Percentiles rank a stretch among this genome's conserved stretches.
Conservation (phyloP, 495 filamentous ascomycete species). For the Glutinoglossum americanum region DNA sequence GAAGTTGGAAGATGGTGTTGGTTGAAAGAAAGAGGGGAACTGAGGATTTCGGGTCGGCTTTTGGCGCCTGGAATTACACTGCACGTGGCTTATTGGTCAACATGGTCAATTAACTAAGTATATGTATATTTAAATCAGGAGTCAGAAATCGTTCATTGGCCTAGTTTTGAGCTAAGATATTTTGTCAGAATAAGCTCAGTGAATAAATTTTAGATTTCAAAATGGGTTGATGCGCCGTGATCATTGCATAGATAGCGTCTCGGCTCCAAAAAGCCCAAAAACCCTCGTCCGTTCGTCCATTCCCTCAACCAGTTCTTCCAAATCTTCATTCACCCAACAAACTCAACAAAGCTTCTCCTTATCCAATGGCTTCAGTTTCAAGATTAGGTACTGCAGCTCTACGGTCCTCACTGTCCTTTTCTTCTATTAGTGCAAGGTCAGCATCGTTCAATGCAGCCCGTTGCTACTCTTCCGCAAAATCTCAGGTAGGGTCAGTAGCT, state of each 20-base stretch:
- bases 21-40: background rate
- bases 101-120: no score
- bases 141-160: no score
- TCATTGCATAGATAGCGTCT: background rate
- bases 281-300: background rate
- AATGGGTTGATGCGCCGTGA: background rate
- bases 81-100: background rate
- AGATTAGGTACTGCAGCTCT: conserved; percentile 55
- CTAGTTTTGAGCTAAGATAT: no score
- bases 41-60: background rate
- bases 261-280: background rate
- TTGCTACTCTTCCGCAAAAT: conserved; percentile 72
- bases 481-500: conserved; percentile 41
- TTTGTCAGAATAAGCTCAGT: no score
- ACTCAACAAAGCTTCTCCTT: conserved; percentile 3
- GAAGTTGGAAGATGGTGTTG: background rate
- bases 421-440: conserved; percentile 37
- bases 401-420: conserved; percentile 44
- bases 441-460: conserved; percentile 62
- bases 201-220: background rate
- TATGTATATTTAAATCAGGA: no score
- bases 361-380: conserved; percentile 56
- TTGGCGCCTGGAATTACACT: background rate
- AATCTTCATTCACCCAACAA: conserved; percentile 10
- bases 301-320: conserved; percentile 5